Base-by-base conservation (phyloP, 129 eudicot species). In the Escallonia herrerae region DNA sequence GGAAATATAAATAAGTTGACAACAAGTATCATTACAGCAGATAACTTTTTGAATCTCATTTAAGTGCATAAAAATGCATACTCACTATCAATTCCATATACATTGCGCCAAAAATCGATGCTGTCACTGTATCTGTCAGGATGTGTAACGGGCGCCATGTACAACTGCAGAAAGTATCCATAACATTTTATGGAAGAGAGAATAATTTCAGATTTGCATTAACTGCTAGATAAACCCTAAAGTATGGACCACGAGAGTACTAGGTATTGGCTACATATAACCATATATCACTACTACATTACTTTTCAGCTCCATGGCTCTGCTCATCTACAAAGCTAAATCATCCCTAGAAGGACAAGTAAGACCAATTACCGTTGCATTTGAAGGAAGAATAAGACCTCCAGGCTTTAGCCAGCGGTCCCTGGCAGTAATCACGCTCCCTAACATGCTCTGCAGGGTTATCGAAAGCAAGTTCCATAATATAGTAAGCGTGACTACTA, bases 371-470 rank as follows among this genome's bases (percentile, higher is more conserved):
- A 93, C 98, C 79, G 95, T 80, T 12, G 98, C 98, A 80, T 68
- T 67, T 70, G 98, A 85, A 61, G 98, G 98, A 81, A 93, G 98
- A 12, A 93, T 93, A 73, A 93, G 98, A 76, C 98, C 98, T 39
- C 95, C 98, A 66, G 96, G 98, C 82, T 72, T 93, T 79, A 93
- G 80, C 98, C 98, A 93, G 53, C 98, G 95, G 69, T 93, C 98
- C 78, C 98, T 84, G 48, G 99, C 99, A 75, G 93, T 78, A 74
- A 93, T 84, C 44, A 93, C 95, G 69, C 99, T 93, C 63, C 96
- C 96, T 62, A 93, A 90, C 99, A 93, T 93, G 82, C 99, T 93
- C 99, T 93, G 78, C 67, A 69, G 52, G 65, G 61, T 53, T 66
- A 62, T 5, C 61, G 53, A 40, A 66, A 52, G 8, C 45, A 52